Evolutionary conservation across 495 filamentous ascomycete genomes (phyloP).

Genomic region (Penicillium samsonianum): DNA sequence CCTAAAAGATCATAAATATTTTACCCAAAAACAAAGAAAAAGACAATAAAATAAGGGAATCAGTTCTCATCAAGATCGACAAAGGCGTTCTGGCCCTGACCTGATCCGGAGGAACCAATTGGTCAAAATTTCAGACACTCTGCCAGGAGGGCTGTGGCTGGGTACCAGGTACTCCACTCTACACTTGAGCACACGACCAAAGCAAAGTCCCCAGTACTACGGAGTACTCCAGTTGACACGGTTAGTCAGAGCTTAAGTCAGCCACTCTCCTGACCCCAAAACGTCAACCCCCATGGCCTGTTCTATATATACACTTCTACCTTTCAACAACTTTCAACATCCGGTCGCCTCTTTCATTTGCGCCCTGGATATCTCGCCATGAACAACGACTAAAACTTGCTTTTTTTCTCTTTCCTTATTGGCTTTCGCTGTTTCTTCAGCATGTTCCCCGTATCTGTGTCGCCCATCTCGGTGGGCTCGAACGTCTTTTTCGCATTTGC

Average conservation of each 20-base stretch:
- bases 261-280: constrained; percentile 29
- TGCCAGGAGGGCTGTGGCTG: neutral
- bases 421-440: constrained; percentile 14
- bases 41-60: neutral
- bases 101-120: constrained; percentile 26
- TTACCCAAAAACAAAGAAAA: neutral
- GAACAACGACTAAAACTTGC: constrained; percentile 20
- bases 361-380: constrained; percentile 15
- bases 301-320: constrained; percentile 15
- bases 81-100: constrained; percentile 23
- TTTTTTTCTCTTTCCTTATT: constrained; percentile 2
- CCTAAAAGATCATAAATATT: neutral
- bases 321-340: neutral
- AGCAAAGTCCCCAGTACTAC: constrained; percentile 11
- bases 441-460: constrained; percentile 33
- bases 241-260: constrained; percentile 31
- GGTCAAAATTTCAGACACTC: constrained; percentile 7
- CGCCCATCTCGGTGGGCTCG: constrained; percentile 57
- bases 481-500: constrained; percentile 72
- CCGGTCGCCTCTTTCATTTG: neutral
- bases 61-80: constrained; percentile 18
- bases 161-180: constrained; percentile 19
- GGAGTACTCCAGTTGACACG: neutral
- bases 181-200: constrained; percentile 2
- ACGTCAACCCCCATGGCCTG: constrained; percentile 20